These are phyloP conservation scores for Dactylellina cionopaga DNA, from an alignment of 2,329 filamentous ascomycete genomes.

Conservation along the genomic window DNA sequence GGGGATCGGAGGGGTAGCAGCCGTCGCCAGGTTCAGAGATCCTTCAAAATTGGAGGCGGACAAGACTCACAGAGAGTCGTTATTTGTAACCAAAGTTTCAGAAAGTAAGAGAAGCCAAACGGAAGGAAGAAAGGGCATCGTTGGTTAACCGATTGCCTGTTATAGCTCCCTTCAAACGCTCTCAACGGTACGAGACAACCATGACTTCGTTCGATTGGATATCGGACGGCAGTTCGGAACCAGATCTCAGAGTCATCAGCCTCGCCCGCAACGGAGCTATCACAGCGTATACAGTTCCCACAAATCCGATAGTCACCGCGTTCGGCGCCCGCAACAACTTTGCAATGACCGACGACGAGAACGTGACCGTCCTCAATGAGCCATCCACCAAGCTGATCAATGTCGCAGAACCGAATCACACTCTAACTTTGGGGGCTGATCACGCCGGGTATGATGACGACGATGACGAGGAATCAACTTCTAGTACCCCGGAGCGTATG, in stretches of 20 bases:
- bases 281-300: conserved; percentile 37
- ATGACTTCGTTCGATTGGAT: conserved; percentile 57
- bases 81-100: conserved; percentile 55
- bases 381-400: conserved; percentile 47
- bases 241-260: conserved; percentile 44
- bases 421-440: conserved; percentile 22
- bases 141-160: background rate
- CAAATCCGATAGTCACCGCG: conserved; percentile 34
- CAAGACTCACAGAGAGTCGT: conserved; percentile 30
- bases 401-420: conserved; percentile 51
- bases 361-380: conserved; percentile 30
- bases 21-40: conserved; percentile 45
- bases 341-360: conserved; percentile 31
- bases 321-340: conserved; percentile 50
- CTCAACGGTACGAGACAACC: conserved; percentile 41
- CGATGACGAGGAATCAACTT: conserved; percentile 30
- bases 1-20: conserved; percentile 47
- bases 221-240: conserved; percentile 38
- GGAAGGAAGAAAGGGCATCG: too few relatives aligned
- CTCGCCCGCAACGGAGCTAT: conserved; percentile 53
- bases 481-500: conserved; percentile 33
- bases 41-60: conserved; percentile 46
- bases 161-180: conserved; percentile 45
- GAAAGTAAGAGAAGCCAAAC: conserved; percentile 53
- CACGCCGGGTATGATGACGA: conserved; percentile 41